Evolutionary conservation across 176 grass and related monocot genomes (phyloP).

Genomic region (Zoysia pacifica): DNA sequence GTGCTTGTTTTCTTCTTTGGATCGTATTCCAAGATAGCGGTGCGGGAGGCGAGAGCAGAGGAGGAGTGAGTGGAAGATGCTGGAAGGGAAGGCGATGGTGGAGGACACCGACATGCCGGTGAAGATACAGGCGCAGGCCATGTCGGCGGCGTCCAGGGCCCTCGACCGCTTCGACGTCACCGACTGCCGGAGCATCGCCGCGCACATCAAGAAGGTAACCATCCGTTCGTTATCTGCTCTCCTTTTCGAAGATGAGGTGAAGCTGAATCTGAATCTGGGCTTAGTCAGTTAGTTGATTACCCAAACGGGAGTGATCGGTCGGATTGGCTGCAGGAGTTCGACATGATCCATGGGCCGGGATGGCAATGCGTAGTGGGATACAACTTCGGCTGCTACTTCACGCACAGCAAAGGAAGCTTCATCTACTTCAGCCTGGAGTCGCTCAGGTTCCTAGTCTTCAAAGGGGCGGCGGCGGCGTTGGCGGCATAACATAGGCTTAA

Average conservation of each 20-base stretch:
- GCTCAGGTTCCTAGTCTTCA: slow-evolving; percentile 87
- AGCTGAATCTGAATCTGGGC: background rate
- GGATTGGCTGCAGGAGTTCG: slow-evolving; percentile 65
- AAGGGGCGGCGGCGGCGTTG: slow-evolving; percentile 47
- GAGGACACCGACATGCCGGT: slow-evolving; percentile 97
- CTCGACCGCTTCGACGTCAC: slow-evolving; percentile 90
- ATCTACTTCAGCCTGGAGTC: slow-evolving; percentile 90
- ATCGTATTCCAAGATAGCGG: background rate
- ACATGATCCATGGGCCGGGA: slow-evolving; percentile 65
- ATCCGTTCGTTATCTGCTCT: background rate
- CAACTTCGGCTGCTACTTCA: slow-evolving; percentile 96
- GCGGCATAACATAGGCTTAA: slow-evolving; percentile 16
- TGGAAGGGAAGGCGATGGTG: slow-evolving; percentile 95
- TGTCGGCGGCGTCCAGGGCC: slow-evolving; percentile 69
- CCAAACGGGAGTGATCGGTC: background rate
- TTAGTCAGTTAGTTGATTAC: background rate
- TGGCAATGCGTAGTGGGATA: slow-evolving; percentile 98
- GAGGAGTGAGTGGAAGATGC: slow-evolving; percentile 26
- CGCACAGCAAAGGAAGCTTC: slow-evolving; percentile 83
- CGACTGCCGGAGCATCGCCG: slow-evolving; percentile 84
- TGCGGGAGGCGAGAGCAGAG: background rate
- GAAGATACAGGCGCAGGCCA: slow-evolving; percentile 91
- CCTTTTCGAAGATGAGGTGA: background rate
- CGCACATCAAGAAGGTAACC: slow-evolving; percentile 83
- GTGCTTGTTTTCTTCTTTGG: background rate